These are phyloP conservation scores for Tetrahymena malaccensis DNA, from an alignment of 73 alveolate species.

Conservation along the genomic window DNA sequence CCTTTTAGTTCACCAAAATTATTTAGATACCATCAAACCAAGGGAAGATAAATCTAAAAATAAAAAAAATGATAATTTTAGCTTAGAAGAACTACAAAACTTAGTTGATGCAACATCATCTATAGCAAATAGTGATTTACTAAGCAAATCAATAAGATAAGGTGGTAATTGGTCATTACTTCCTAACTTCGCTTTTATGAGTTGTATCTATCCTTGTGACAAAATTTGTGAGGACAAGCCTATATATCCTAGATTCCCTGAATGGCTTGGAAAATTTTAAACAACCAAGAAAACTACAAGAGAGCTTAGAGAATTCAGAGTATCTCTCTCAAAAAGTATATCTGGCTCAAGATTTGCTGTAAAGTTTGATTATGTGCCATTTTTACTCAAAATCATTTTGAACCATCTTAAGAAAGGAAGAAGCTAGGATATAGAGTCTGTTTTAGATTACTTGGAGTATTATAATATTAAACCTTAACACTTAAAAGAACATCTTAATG, in stretches of 20 bases:
- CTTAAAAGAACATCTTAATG: constrained; percentile 75
- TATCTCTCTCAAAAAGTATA: constrained; percentile 43
- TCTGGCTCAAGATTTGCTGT: constrained; percentile 41
- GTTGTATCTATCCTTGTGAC: constrained; percentile 67
- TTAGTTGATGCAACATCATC: neutral
- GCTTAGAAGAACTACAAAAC: neutral
- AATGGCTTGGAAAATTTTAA: constrained; percentile 81
- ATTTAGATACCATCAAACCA: constrained; percentile 42
- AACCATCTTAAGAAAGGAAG: constrained; percentile 40
- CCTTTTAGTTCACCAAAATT: constrained; percentile 86
- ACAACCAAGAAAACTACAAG: constrained; percentile 67
- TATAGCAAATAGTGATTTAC: neutral
- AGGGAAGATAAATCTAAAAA: neutral
- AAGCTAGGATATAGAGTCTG: constrained; percentile 46
- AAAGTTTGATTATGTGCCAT: constrained; percentile 30
- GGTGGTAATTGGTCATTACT: constrained; percentile 84
- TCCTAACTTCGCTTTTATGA: constrained; percentile 75
- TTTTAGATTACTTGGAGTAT: constrained; percentile 51
- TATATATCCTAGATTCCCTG: constrained; percentile 86
- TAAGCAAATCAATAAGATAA: constrained; percentile 45
- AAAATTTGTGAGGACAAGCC: constrained; percentile 28
- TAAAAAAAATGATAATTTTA: neutral
- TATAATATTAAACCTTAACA: constrained; percentile 60
- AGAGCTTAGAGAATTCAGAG: constrained; percentile 67
- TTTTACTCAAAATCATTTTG: constrained; percentile 44